Percentiles rank a stretch among this genome's conserved stretches.
Conservation (phyloP, 768 basidiomycete species). For the Leccinum uliginosum region DNA sequence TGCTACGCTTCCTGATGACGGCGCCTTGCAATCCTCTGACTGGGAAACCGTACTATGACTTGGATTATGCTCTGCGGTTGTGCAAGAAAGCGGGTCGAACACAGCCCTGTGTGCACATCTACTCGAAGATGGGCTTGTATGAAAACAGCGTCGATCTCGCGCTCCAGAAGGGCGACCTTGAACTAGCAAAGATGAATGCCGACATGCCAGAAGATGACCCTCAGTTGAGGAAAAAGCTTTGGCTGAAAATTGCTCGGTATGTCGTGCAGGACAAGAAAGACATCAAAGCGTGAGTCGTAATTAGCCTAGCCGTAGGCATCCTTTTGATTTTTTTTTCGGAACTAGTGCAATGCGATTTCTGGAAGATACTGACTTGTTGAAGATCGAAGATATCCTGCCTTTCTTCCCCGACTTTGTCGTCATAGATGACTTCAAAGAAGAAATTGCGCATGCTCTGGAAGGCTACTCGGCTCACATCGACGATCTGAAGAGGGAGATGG, state of each 20-base stretch:
- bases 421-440: constrained; percentile 99
- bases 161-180: constrained; percentile 89
- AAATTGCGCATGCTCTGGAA: constrained; percentile 94
- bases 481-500: constrained; percentile 88
- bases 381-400: constrained; percentile 97
- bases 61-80: constrained; percentile 92
- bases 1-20: constrained; percentile 77
- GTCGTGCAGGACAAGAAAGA: constrained; percentile 98
- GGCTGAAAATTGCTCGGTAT: constrained; percentile 98
- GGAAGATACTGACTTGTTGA: constrained; percentile 89
- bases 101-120: constrained; percentile 93
- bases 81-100: constrained; percentile 80
- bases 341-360: constrained; percentile 93
- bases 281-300: constrained; percentile 82
- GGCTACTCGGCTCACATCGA: constrained; percentile 93
- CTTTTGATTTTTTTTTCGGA: constrained; percentile 1
- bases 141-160: constrained; percentile 97
- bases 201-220: constrained; percentile 92
- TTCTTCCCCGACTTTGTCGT: constrained; percentile 99
- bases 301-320: background rate
- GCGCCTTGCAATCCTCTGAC: constrained; percentile 82
- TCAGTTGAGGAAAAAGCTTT: constrained; percentile 84
- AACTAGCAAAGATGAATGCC: constrained; percentile 91
- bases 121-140: constrained; percentile 95
- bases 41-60: constrained; percentile 87